Evolutionary conservation across 202 grass and related monocot genomes (phyloP).

Genomic region (Brachypodium distachyon): DNA sequence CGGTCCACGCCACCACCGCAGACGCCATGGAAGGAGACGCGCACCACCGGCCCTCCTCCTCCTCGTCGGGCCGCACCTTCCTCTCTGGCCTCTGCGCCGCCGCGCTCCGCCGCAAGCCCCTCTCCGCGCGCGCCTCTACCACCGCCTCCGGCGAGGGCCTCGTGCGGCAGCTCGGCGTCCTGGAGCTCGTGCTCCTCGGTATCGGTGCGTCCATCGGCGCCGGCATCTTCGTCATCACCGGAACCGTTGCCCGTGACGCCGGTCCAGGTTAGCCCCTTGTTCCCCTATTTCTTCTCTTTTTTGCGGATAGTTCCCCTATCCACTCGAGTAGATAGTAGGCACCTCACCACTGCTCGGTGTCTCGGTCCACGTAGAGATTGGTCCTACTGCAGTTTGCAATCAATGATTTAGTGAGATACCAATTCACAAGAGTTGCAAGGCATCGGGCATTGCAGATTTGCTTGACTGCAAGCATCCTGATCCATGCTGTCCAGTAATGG

Average conservation of each 20-base stretch:
- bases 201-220: conserved; percentile 94
- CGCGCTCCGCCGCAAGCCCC: conserved; percentile 66
- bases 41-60: conserved; percentile 15
- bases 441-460: neutral
- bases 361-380: neutral
- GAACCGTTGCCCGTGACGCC: conserved; percentile 88
- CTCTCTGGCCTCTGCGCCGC: conserved; percentile 54
- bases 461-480: neutral
- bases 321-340: neutral
- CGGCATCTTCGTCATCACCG: conserved; percentile 94
- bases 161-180: conserved; percentile 71
- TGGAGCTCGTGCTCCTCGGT: conserved; percentile 76
- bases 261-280: conserved; percentile 50
- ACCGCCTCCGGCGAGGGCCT: conserved; percentile 44
- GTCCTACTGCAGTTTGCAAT: neutral
- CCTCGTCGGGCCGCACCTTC: conserved; percentile 30
- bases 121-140: conserved; percentile 22
- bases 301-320: too few relatives aligned
- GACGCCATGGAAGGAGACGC: conserved; percentile 38
- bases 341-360: neutral
- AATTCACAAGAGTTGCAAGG: neutral
- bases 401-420: neutral
- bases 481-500: neutral
- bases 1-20: neutral
- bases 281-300: neutral